Evolutionary conservation across 305 asterid genomes (phyloP), one percentile per base, ranked within the genome.

Genomic region (Ilex paraguariensis): DNA sequence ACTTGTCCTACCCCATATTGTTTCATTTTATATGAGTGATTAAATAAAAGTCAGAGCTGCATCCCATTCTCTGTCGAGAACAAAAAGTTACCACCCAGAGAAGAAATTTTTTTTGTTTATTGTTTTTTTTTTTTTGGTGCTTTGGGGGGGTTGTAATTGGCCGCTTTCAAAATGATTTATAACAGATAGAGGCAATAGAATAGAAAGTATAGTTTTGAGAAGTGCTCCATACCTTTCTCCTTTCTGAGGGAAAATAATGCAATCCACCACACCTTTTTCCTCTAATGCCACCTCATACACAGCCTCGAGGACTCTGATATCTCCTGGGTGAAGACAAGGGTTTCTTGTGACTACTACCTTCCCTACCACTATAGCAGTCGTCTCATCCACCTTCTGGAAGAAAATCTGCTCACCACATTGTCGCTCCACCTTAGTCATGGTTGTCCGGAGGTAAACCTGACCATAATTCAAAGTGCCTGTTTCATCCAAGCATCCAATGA

Each of bases 261-360:
- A 90, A 69, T 92, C 95, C 57, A 84, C 77, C 16, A 81, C 66
- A 73, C 77, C 81, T 65, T 70, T 79, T 54, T 79, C 84, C 62
- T 77, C 81, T 52, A 89, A 75, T 60, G 69, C 70, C 68, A 70
- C 71, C 66, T 85, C 86, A 40, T 68, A 78, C 42, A 92, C 91
- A 60, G 97, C 98, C 74, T 92, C 96, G 16, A 89, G 95, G 33
- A 87, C 93, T 70, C 97, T 70, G 42, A 92, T 80, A 74, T 92
- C 97, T 46, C 98, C 96, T 0, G 98, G 98, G 75, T 91, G 98
- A 54, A 92, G 95, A 75, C 98, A 92, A 0, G 97, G 98, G 57
- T 92, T 92, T 70, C 85, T 92, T 3, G 98, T 92, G 13, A 92
- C 95, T 12, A 87, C 85, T 56, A 92, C 93, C 79, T 77, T 85